Conservation (phyloP, 2,329 filamentous ascomycete genomes). For the Fusarium agapanthi region DNA sequence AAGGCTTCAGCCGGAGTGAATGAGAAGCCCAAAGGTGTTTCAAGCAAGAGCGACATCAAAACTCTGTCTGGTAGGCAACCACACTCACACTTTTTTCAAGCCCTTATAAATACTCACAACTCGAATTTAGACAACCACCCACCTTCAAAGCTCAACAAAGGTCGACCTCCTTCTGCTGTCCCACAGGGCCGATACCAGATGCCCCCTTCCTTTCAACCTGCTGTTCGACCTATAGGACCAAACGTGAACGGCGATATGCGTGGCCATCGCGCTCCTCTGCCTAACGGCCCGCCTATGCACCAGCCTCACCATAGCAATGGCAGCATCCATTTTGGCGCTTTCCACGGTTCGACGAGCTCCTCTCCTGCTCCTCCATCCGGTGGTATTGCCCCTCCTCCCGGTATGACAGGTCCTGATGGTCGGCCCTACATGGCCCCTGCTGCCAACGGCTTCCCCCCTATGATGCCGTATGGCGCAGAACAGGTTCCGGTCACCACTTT, state of each 20-base stretch:
- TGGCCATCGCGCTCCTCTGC: conserved; percentile 45
- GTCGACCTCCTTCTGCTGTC: conserved; percentile 45
- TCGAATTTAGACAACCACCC: conserved; percentile 23
- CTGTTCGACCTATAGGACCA: conserved; percentile 43
- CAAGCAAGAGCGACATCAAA: conserved; percentile 23
- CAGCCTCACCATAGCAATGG: conserved; percentile 63
- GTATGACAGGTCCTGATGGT: conserved; percentile 49
- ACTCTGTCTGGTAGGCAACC: conserved; percentile 26
- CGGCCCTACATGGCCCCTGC: conserved; percentile 47
- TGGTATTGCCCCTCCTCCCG: conserved; percentile 60
- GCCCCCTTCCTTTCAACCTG: conserved; percentile 54
- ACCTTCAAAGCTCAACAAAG: conserved; percentile 26
- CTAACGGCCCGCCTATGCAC: conserved; percentile 54
- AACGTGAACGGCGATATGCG: conserved; percentile 47
- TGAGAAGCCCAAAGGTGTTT: conserved; percentile 31
- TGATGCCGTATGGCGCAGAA: conserved; percentile 49
- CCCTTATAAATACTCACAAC: conserved; percentile 5
- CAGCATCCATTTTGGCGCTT: conserved; percentile 65
- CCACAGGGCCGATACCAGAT: conserved; percentile 53
- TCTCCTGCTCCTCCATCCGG: conserved; percentile 63
- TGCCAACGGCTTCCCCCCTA: conserved; percentile 50
- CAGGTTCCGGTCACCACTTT: conserved; percentile 48
- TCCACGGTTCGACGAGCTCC: conserved; percentile 64
- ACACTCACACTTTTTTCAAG: not conserved
- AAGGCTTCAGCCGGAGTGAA: not conserved